Evolutionary conservation across 108 stramenopile genomes (phyloP), one percentile per base, ranked within the genome.

Genomic region (Conticribra weissflogii): DNA sequence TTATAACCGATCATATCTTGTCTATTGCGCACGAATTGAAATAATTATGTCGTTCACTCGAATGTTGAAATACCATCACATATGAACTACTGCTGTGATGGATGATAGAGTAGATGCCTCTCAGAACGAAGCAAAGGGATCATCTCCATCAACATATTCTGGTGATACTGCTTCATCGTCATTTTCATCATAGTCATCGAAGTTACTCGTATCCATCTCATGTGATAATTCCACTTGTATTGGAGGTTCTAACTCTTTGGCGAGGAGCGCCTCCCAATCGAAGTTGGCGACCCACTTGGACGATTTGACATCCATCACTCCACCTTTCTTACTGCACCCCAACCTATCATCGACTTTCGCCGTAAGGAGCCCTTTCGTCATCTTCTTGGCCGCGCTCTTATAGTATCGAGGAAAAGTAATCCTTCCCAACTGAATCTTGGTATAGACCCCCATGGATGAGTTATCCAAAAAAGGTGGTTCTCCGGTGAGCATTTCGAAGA

Each of bases 391-490:
- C 46, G 76, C 67, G 18, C 88, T 75, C 51, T 91, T 90, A 31
- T 89, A 80, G 78, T 79, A 83, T 44, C 88, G 72, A 65, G 88
- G 81, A 50, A 91, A 95, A 21, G 70, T 80, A 12, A 95, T 25
- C 65, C 85, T 95, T 17, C 92, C 92, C 15, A 76, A 69, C 1
- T 93, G 61, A 44, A 95, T 87, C 56, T 91, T 85, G 58, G 82
- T 85, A 76, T 91, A 91, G 18, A 91, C 86, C 23, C 86, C 81
- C 76, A 92, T 86, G 8, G 90, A 90, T 63, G 91, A 90, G 21
- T 90, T 85, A 64, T 93, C 91, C 34, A 95, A 69, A 46, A 94
- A 96, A 18, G 94, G 94, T 9, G 94, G 92, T 68, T 96, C 90
- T 4, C 94, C 94, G 2, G 82, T 90, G 32, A 96, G 78, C 94